phyloP scores from a whole-genome alignment of 768 basidiomycete genomes.

The Peribolospora baueri region DNA sequence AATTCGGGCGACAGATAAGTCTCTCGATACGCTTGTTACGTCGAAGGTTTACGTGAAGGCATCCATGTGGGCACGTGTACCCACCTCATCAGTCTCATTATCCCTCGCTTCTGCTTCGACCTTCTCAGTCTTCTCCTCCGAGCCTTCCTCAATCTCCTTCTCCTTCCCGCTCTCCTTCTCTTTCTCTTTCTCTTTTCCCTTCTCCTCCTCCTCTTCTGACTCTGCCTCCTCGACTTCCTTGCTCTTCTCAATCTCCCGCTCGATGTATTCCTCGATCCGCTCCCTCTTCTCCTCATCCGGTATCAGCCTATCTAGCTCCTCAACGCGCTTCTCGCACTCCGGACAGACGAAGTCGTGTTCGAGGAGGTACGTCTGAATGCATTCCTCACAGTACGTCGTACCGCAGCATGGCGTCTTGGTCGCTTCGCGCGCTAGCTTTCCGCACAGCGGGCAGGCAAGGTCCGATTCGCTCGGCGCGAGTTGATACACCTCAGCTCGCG shows the following conservation, averaged over 20 bases:
- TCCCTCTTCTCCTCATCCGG: conserved; percentile 55
- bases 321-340: conserved; percentile 62
- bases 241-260: conserved; percentile 24
- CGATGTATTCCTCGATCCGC: conserved; percentile 58
- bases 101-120: conserved; percentile 1
- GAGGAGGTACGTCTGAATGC: conserved; percentile 76
- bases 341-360: conserved; percentile 92
- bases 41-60: neutral
- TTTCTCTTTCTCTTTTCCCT: conserved; percentile 11
- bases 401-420: conserved; percentile 89
- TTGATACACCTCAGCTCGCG: conserved; percentile 72
- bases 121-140: conserved; percentile 9
- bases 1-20: neutral
- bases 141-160: conserved; percentile 30
- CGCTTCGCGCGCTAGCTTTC: conserved; percentile 76
- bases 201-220: conserved; percentile 3
- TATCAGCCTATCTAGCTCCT: conserved; percentile 63
- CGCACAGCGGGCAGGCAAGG: conserved; percentile 72
- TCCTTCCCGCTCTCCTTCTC: neutral
- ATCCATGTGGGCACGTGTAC: conserved; percentile 14
- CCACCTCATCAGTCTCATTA: conserved; percentile 14
- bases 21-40: neutral
- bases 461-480: conserved; percentile 45
- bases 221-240: conserved; percentile 15
- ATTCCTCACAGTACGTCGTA: conserved; percentile 82